Conservation (phyloP, 305 asterid genomes). For the Ajuga reptans region DNA sequence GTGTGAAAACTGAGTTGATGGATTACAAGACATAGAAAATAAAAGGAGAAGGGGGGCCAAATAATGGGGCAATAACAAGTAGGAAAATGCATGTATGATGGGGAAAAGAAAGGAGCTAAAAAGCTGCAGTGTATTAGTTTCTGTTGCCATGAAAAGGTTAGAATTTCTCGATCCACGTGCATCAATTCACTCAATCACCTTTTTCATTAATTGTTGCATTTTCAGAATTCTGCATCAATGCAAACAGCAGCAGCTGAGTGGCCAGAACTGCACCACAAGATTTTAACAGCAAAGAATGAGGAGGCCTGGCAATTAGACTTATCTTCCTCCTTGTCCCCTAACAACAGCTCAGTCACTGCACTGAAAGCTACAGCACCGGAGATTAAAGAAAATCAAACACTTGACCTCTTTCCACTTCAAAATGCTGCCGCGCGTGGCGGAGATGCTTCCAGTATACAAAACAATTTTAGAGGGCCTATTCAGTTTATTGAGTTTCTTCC, state of each 20-base stretch:
- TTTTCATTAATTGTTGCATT: constrained; percentile 8
- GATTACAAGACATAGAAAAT: constrained; percentile 6
- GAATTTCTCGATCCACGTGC: constrained; percentile 37
- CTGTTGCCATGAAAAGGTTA: constrained; percentile 32
- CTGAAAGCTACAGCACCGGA: constrained; percentile 8
- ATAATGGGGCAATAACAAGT: constrained; percentile 40
- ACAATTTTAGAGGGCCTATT: constrained; percentile 6
- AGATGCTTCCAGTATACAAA: not conserved
- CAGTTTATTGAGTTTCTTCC: constrained; percentile 46
- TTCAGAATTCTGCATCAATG: constrained; percentile 40
- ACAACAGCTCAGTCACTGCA: constrained; percentile 11
- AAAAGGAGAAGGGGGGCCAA: constrained; percentile 7
- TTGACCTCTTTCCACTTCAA: constrained; percentile 34
- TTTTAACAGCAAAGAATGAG: constrained; percentile 15
- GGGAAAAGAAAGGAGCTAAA: constrained; percentile 36
- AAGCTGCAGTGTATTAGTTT: constrained; percentile 36
- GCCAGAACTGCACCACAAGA: constrained; percentile 22
- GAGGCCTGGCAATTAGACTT: constrained; percentile 24
- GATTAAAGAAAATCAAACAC: constrained; percentile 22
- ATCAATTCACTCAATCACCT: not conserved
- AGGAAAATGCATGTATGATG: constrained; percentile 28
- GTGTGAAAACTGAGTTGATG: constrained; percentile 4
- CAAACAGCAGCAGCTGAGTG: constrained; percentile 31
- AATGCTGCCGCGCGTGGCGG: not conserved
- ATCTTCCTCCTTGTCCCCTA: constrained; percentile 13